Base-by-base conservation (phyloP, 768 basidiomycete genomes). In the Lactarius pseudohatsudake region DNA sequence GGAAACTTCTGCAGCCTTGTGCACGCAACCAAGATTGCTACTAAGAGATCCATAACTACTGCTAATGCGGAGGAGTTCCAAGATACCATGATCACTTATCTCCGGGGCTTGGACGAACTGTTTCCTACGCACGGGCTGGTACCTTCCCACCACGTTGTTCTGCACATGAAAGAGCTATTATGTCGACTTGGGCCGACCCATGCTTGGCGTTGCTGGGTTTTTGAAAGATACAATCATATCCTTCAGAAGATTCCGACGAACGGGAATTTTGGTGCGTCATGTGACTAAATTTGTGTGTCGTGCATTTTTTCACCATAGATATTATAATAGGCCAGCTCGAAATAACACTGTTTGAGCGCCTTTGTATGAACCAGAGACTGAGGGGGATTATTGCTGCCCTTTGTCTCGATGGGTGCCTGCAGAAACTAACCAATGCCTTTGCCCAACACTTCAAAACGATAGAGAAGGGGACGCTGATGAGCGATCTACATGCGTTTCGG, bases 131-230 rank as follows among this genome's bases (percentile, higher is more conserved):
- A 40, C 4, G 7, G 9, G 38, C 38, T 40, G 11, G 38, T 40
- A 11, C 76, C 75, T 0, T 71, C 71, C 6, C 79, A 82, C 6
- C 82, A 82, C 64, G 57, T 79, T 66, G 38, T 77, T 1, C 69
- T 84, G 16, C 81, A 83, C 69, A 67, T 81, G 30, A 66, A 69
- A 0, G 63, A 73, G 2, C 71, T 73, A 20, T 64, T 83, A 3
- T 62, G 62, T 1, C 60, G 69, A 1, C 78, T 77, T 66, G 79
- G 80, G 0, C 79, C 80, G 0, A 72, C 71, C 5, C 79, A 78
- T 62, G 70, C 73, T 6, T 81, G 79, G 78, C 65, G 76, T 15
- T 75, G 75, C 36, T 80, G 75, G 53, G 66, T 76, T 1, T 79
- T 79, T 61, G 78, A 81, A 61, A 38, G 75, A 4, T 72, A 74